phyloP scores from a whole-genome alignment of 148 eudicot species.

The Bassia scoparia region DNA sequence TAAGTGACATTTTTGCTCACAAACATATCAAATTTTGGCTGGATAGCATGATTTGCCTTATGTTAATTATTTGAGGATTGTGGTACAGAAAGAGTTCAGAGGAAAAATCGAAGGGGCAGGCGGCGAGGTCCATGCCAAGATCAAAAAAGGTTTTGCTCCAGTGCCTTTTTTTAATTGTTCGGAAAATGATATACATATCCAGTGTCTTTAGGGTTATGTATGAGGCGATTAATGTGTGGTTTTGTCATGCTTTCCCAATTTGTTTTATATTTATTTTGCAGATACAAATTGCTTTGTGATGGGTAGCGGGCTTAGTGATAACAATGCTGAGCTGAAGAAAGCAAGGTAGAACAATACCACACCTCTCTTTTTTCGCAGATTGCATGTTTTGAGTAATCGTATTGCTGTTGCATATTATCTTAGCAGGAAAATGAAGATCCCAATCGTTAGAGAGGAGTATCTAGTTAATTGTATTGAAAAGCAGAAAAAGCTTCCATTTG shows the following conservation, averaged over 20 bases:
- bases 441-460: conserved; percentile 87
- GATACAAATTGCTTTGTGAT: conserved; percentile 86
- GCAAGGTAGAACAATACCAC: conserved; percentile 53
- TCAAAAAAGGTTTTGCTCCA: conserved; percentile 60
- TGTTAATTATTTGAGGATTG: conserved; percentile 11
- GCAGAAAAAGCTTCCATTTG: conserved; percentile 80
- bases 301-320: conserved; percentile 43
- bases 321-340: conserved; percentile 71
- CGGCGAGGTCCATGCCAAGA: conserved; percentile 67
- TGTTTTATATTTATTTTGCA: conserved; percentile 27
- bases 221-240: no score
- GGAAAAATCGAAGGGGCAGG: conserved; percentile 69
- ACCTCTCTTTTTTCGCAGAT: neutral
- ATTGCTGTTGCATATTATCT: conserved; percentile 20
- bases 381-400: conserved; percentile 2
- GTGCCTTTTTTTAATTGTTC: neutral
- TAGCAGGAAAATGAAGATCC: conserved; percentile 86
- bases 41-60: neutral
- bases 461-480: conserved; percentile 62
- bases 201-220: no score
- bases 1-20: neutral
- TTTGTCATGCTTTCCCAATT: no score
- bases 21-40: neutral
- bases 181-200: no score
- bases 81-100: conserved; percentile 61